These are phyloP conservation scores for Fusarium dlaminii DNA, from an alignment of 2,329 filamentous ascomycete genomes.

Conservation along the genomic window DNA sequence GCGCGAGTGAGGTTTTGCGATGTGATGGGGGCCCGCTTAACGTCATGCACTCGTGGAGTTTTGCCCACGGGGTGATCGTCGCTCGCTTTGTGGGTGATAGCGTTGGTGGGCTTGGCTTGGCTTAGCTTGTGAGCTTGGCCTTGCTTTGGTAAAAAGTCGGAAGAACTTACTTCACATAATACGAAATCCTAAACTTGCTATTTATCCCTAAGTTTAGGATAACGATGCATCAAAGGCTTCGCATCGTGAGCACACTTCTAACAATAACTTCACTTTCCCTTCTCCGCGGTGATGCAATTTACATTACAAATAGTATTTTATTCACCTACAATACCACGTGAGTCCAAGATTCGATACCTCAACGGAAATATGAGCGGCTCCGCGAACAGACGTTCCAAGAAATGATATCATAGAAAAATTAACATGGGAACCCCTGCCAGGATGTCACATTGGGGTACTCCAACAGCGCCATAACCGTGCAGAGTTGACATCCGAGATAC, in stretches of 20 bases:
- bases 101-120: neutral
- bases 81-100: neutral
- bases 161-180: neutral
- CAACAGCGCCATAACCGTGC: neutral
- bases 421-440: neutral
- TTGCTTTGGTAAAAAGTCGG: neutral
- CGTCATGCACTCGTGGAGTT: constrained; percentile 34
- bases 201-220: neutral
- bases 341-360: neutral
- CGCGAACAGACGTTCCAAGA: constrained; percentile 12
- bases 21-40: constrained; percentile 31
- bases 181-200: neutral
- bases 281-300: fast-evolving
- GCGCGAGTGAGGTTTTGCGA: constrained; percentile 35
- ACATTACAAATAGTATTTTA: neutral
- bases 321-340: neutral
- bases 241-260: too few species aligned
- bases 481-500: neutral
- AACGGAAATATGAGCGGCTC: constrained; percentile 11
- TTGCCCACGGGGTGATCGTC: constrained; percentile 36
- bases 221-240: neutral
- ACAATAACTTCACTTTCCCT: neutral
- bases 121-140: neutral
- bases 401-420: constrained; percentile 28
- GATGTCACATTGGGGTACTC: constrained; percentile 8